phyloP scores from a whole-genome alignment of 2,329 filamentous ascomycete species.

The Corinectria fuckeliana region DNA sequence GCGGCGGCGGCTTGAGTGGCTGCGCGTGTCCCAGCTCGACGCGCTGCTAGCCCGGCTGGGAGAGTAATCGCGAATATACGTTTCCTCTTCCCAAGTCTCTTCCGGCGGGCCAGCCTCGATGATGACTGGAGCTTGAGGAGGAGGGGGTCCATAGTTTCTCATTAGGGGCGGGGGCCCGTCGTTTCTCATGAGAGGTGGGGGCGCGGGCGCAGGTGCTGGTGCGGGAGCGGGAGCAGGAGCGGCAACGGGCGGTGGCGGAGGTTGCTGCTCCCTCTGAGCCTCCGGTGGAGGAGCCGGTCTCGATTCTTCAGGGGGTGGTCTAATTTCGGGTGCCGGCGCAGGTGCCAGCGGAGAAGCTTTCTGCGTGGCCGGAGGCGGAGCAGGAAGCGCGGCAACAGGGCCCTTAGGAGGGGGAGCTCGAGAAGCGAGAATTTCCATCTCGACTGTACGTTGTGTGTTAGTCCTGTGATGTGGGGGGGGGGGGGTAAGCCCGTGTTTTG shows the following conservation, averaged over 20 bases:
- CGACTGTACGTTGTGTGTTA: constrained; percentile 19
- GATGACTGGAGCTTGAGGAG: constrained; percentile 40
- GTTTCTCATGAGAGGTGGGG: constrained; percentile 10
- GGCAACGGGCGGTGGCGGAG: constrained; percentile 29
- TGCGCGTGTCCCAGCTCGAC: constrained; percentile 42
- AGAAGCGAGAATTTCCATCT: constrained; percentile 26
- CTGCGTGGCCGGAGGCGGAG: constrained; percentile 31
- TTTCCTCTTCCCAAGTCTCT: constrained; percentile 54
- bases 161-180: constrained; percentile 16
- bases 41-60: constrained; percentile 51
- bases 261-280: neutral
- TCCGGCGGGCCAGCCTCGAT: constrained; percentile 44
- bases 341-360: constrained; percentile 50
- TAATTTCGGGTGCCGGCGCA: constrained; percentile 12
- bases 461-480: neutral
- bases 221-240: constrained; percentile 38
- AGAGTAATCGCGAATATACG: constrained; percentile 57
- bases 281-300: constrained; percentile 22
- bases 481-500: neutral
- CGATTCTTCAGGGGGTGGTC: constrained; percentile 33
- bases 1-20: constrained; percentile 38
- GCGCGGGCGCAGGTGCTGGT: constrained; percentile 36
- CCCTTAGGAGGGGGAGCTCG: constrained; percentile 10
- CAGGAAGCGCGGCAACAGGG: constrained; percentile 40
- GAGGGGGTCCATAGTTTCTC: constrained; percentile 17